Percentiles rank a stretch among this genome's conserved stretches.
Evolutionary conservation across 2,329 filamentous ascomycete species (phyloP).

Genomic region (Delphinella strobiligena): DNA sequence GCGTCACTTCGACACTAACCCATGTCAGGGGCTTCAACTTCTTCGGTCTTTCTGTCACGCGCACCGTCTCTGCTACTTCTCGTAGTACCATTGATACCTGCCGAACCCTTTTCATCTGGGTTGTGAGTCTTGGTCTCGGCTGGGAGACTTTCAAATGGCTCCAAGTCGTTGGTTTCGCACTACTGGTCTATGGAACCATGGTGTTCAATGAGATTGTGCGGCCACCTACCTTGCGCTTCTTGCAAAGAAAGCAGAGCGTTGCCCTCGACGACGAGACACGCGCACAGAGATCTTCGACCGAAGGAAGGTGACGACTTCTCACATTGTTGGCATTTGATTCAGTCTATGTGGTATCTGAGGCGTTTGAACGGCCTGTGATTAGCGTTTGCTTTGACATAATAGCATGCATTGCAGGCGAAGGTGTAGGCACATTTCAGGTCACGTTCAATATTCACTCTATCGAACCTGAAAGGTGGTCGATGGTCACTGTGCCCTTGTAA

Average conservation of each 20-base stretch:
- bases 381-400: too few species aligned
- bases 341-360: too few species aligned
- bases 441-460: too few species aligned
- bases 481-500: too few species aligned
- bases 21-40: slow-evolving; percentile 84
- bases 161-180: slow-evolving; percentile 75
- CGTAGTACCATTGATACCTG: slow-evolving; percentile 96
- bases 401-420: too few species aligned
- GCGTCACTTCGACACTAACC: background rate
- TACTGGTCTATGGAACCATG: slow-evolving; percentile 94
- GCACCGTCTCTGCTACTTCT: slow-evolving; percentile 79
- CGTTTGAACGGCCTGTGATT: too few species aligned
- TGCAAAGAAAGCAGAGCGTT: background rate
- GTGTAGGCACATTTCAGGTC: too few species aligned
- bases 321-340: too few species aligned
- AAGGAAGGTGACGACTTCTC: background rate
- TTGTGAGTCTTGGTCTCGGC: slow-evolving; percentile 80
- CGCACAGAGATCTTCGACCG: background rate
- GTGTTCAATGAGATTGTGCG: slow-evolving; percentile 89
- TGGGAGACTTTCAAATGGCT: slow-evolving; percentile 99
- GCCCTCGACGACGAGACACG: background rate
- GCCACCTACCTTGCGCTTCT: slow-evolving; percentile 43
- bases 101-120: slow-evolving; percentile 95
- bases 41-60: slow-evolving; percentile 89
- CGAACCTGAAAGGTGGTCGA: too few species aligned